Evolutionary conservation across 805 yeast species (phyloP).

Genomic region (Metschnikowia anglica): DNA sequence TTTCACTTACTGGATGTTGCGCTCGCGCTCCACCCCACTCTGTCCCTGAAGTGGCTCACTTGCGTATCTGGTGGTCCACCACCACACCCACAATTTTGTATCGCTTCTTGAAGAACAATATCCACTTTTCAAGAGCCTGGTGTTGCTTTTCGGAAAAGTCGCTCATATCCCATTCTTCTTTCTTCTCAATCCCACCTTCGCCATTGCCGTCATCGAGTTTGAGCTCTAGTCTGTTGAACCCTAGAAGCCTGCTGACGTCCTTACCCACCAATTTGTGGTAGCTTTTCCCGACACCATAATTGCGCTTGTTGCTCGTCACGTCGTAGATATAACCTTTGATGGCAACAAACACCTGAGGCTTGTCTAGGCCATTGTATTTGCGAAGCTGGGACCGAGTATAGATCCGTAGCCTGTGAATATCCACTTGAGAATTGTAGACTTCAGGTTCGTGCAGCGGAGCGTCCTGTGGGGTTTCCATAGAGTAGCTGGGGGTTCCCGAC

Average conservation of each 20-base stretch:
- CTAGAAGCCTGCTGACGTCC: slow-evolving; percentile 77
- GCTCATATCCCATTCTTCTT: slow-evolving; percentile 44
- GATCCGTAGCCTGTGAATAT: slow-evolving; percentile 31
- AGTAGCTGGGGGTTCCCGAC: background rate
- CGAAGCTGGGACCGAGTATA: slow-evolving; percentile 36
- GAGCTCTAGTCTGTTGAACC: slow-evolving; percentile 49
- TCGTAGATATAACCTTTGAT: slow-evolving; percentile 78
- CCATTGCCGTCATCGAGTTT: slow-evolving; percentile 26
- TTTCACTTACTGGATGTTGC: background rate
- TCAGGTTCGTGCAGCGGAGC: slow-evolving; percentile 25
- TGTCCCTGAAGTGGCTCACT: slow-evolving; percentile 1
- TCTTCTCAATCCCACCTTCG: slow-evolving; percentile 25
- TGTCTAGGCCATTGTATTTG: slow-evolving; percentile 32
- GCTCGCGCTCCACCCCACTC: no score
- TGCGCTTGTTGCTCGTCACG: slow-evolving; percentile 61
- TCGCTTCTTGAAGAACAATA: slow-evolving; percentile 53
- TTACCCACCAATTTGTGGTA: slow-evolving; percentile 73
- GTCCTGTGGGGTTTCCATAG: slow-evolving; percentile 9
- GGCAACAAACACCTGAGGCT: slow-evolving; percentile 59
- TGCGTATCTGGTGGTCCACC: slow-evolving; percentile 27
- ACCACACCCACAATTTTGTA: slow-evolving; percentile 40
- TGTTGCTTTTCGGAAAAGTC: slow-evolving; percentile 59
- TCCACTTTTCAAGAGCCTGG: slow-evolving; percentile 72
- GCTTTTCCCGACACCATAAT: slow-evolving; percentile 75
- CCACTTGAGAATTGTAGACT: slow-evolving; percentile 31